These are phyloP conservation scores for Lepiota subincarnata DNA, from an alignment of 768 basidiomycete genomes.

Conservation along the genomic window DNA sequence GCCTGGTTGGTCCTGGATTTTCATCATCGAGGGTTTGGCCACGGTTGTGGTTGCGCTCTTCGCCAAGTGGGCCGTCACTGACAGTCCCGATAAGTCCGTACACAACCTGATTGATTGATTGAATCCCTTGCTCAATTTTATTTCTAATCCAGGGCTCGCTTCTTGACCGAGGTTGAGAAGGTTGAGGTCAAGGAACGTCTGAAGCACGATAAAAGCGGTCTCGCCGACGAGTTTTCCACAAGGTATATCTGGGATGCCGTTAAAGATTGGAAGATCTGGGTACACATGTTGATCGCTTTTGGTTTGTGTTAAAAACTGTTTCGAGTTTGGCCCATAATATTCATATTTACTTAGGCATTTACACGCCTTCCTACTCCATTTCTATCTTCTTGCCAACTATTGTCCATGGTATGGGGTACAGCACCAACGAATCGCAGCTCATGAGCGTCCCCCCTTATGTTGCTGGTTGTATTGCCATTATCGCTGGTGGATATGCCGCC, in stretches of 20 bases:
- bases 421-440: slow-evolving; percentile 25
- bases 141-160: slow-evolving; percentile 20
- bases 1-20: slow-evolving; percentile 32
- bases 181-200: slow-evolving; percentile 25
- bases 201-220: slow-evolving; percentile 22
- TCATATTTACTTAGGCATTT: slow-evolving; percentile 19
- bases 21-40: slow-evolving; percentile 27
- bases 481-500: slow-evolving; percentile 21
- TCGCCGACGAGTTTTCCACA: slow-evolving; percentile 25
- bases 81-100: slow-evolving; percentile 22
- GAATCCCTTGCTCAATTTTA: neutral
- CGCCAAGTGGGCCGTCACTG: slow-evolving; percentile 24
- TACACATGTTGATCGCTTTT: slow-evolving; percentile 29
- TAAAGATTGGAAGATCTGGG: slow-evolving; percentile 31
- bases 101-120: slow-evolving; percentile 11
- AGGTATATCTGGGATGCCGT: slow-evolving; percentile 25
- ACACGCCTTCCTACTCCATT: slow-evolving; percentile 28
- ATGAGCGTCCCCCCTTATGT: slow-evolving; percentile 30
- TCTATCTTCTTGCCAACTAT: slow-evolving; percentile 29
- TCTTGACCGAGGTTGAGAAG: slow-evolving; percentile 26
- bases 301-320: slow-evolving; percentile 16
- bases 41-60: slow-evolving; percentile 24
- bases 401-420: slow-evolving; percentile 25
- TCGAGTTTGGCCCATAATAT: neutral
- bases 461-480: slow-evolving; percentile 25